Percentiles rank a stretch among this genome's conserved stretches.
Conservation (phyloP, 2,329 filamentous ascomycete species). For the Mycosphaerella sp. region DNA sequence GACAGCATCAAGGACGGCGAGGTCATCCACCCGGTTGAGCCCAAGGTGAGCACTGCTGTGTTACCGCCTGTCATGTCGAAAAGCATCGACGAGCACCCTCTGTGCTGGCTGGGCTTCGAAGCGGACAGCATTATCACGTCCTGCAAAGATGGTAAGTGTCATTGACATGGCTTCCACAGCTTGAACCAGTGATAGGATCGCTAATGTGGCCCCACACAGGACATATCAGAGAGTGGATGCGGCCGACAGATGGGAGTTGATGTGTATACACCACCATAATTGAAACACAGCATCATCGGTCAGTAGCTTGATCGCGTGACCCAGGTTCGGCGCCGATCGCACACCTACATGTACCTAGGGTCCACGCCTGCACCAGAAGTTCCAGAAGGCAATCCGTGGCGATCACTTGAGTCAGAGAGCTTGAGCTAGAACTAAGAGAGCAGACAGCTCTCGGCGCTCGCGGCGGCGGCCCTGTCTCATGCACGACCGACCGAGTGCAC, state of each 20-base stretch:
- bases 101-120: conserved; percentile 89
- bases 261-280: not conserved
- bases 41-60: conserved; percentile 75
- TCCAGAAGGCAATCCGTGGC: too few species aligned
- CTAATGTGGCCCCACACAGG: conserved; percentile 43
- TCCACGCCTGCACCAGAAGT: too few species aligned
- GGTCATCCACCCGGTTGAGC: conserved; percentile 73
- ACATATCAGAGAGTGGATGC: conserved; percentile 68
- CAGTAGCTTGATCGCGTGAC: not conserved
- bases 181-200: not conserved
- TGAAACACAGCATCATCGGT: not conserved
- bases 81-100: conserved; percentile 73
- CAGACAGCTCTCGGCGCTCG: too few species aligned
- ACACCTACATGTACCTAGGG: not conserved
- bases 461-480: too few species aligned
- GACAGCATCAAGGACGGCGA: conserved; percentile 46
- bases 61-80: conserved; percentile 88
- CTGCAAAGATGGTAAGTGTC: conserved; percentile 72
- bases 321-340: not conserved
- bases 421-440: too few species aligned
- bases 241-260: conserved; percentile 43
- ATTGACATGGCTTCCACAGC: not conserved
- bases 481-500: too few species aligned
- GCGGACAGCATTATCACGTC: conserved; percentile 89
- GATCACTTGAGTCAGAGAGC: too few species aligned